phyloP scores from a whole-genome alignment of 495 filamentous ascomycete genomes.

The Sabuloglossum arenarium region DNA sequence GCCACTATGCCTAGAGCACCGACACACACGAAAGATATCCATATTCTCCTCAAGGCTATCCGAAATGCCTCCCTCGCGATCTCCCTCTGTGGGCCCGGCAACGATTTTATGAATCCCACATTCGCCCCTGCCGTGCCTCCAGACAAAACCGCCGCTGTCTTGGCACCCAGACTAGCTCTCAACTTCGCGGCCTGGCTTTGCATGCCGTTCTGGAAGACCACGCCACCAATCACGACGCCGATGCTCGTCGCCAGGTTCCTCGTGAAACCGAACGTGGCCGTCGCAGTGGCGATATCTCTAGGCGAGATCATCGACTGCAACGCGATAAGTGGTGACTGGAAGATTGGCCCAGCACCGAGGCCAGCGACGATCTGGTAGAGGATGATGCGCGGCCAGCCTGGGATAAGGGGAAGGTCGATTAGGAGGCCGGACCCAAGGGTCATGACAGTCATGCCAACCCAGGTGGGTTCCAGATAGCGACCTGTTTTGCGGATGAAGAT shows the following conservation, averaged over 20 bases:
- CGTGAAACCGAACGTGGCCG: slow-evolving; percentile 37
- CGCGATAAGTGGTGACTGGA: slow-evolving; percentile 28
- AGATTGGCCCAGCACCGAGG: slow-evolving; percentile 30
- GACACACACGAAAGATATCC: slow-evolving; percentile 24
- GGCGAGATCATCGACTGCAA: slow-evolving; percentile 28
- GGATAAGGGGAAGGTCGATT: slow-evolving; percentile 23
- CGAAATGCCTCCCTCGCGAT: slow-evolving; percentile 20
- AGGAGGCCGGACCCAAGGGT: slow-evolving; percentile 28
- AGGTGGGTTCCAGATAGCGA: slow-evolving; percentile 31
- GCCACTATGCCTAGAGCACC: slow-evolving; percentile 18
- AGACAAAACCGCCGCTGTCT: slow-evolving; percentile 17
- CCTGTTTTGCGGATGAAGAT: slow-evolving; percentile 26
- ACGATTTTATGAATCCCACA: slow-evolving; percentile 17
- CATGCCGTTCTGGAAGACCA: slow-evolving; percentile 37
- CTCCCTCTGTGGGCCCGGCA: slow-evolving; percentile 16
- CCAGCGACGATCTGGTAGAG: slow-evolving; percentile 31
- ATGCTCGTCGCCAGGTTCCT: slow-evolving; percentile 40
- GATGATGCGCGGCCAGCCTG: slow-evolving; percentile 26
- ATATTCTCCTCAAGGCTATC: slow-evolving; percentile 22
- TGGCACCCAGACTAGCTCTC: slow-evolving; percentile 10
- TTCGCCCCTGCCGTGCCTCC: slow-evolving; percentile 25
- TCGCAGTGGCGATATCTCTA: slow-evolving; percentile 31
- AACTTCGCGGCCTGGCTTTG: slow-evolving; percentile 19
- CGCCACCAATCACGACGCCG: slow-evolving; percentile 38
- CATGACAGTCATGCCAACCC: slow-evolving; percentile 32